Percentiles rank a stretch among this genome's conserved stretches.
These are phyloP conservation scores for Vanilla planifolia DNA, from an alignment of 106 monocot genomes.

Conservation along the genomic window DNA sequence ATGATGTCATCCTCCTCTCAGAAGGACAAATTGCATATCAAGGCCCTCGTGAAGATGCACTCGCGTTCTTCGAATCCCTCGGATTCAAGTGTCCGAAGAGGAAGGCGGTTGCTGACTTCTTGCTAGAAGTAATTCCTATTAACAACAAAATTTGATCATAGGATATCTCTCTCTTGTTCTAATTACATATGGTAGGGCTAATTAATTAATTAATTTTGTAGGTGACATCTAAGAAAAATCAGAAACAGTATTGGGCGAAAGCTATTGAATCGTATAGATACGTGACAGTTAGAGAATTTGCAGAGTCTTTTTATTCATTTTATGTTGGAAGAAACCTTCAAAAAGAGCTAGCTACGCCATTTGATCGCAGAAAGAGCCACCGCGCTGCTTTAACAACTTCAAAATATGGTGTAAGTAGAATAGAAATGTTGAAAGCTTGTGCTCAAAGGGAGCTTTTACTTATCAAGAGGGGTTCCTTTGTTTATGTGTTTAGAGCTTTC, in stretches of 20 bases:
- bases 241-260: slow-evolving; percentile 34
- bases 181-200: too few relatives aligned
- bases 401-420: slow-evolving; percentile 12
- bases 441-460: slow-evolving; percentile 6
- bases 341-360: slow-evolving; percentile 7
- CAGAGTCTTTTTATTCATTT: slow-evolving; percentile 15
- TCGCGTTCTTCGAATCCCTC: slow-evolving; percentile 45
- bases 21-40: slow-evolving; percentile 48
- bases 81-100: slow-evolving; percentile 50
- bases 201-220: slow-evolving; percentile 2
- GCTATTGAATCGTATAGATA: slow-evolving; percentile 21
- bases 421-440: slow-evolving; percentile 11
- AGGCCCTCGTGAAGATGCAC: slow-evolving; percentile 33
- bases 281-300: slow-evolving; percentile 20
- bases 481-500: slow-evolving; percentile 1
- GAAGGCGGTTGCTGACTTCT: slow-evolving; percentile 45
- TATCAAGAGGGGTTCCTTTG: slow-evolving; percentile 15
- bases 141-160: background rate
- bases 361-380: slow-evolving; percentile 12
- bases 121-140: slow-evolving; percentile 37
- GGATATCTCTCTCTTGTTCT: background rate
- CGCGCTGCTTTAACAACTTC: slow-evolving; percentile 12
- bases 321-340: slow-evolving; percentile 6
- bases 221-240: slow-evolving; percentile 55
- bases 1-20: slow-evolving; percentile 46